These are phyloP conservation scores for Tieghemostelium lacteum DNA, from an alignment of 78 protist genomes.

Conservation along the genomic window DNA sequence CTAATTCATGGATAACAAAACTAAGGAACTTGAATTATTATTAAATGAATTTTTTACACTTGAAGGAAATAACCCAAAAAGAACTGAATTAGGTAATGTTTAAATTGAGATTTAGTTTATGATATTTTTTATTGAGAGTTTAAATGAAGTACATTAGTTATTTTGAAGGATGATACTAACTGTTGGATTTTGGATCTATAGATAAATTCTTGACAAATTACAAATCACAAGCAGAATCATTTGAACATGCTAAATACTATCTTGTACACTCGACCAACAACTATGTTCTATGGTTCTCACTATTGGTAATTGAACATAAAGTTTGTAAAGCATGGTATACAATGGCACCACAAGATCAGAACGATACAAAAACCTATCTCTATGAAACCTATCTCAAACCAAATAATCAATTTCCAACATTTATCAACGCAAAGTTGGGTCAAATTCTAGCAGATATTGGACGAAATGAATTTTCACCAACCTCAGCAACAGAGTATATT, in stretches of 20 bases:
- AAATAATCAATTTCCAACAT: conserved; percentile 16
- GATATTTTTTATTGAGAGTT: neutral
- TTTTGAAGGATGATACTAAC: neutral
- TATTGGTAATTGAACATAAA: conserved; percentile 33
- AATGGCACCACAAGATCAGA: conserved; percentile 9
- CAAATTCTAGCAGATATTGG: conserved; percentile 69
- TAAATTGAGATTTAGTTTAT: neutral
- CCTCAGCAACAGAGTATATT: conserved; percentile 2
- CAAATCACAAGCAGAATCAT: conserved; percentile 30
- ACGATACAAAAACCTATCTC: neutral
- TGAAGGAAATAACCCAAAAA: conserved; percentile 11
- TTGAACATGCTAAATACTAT: conserved; percentile 60
- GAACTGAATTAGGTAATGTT: conserved; percentile 45
- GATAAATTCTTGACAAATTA: conserved; percentile 22
- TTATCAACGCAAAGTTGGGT: conserved; percentile 28
- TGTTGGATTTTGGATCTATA: neutral
- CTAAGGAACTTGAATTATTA: conserved; percentile 16
- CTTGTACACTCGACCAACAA: conserved; percentile 22
- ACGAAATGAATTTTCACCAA: conserved; percentile 37
- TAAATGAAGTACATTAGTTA: neutral
- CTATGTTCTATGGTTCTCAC: conserved; percentile 35
- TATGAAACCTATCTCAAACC: conserved; percentile 29
- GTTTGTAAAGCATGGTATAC: conserved; percentile 30
- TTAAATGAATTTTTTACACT: conserved; percentile 35
- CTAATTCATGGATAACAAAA: conserved; percentile 44